Evolutionary conservation across 371 early-diverging fungal genomes (phyloP).

Genomic region (Mucor plumbeus): DNA sequence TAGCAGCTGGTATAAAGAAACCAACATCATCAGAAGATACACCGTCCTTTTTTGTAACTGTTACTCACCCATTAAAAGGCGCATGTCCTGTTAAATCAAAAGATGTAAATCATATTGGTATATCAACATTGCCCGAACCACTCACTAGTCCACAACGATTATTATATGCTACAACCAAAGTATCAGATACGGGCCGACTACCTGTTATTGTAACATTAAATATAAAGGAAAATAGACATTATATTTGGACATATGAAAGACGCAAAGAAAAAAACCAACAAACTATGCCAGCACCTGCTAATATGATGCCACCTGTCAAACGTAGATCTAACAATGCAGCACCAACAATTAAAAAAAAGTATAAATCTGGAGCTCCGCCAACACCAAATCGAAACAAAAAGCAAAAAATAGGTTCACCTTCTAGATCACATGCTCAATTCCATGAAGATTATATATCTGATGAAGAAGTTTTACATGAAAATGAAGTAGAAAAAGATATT

Average conservation of each 20-base stretch:
- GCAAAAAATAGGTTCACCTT: not conserved
- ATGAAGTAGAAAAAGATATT: conserved; percentile 22
- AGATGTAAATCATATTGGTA: conserved; percentile 2
- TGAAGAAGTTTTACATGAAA: not conserved
- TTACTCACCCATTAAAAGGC: conserved; percentile 21
- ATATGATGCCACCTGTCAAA: not conserved
- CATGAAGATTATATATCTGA: conserved; percentile 17
- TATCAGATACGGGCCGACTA: conserved; percentile 6
- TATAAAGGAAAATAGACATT: conserved; percentile 22
- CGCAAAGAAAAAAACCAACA: conserved; percentile 6
- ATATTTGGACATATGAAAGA: conserved; percentile 24
- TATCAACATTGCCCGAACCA: not conserved
- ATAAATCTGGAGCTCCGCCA: not conserved
- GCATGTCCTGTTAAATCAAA: conserved; percentile 22
- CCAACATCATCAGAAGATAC: conserved; percentile 12
- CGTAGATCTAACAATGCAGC: not conserved
- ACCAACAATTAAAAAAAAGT: not conserved
- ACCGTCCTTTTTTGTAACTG: conserved; percentile 22
- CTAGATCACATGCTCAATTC: conserved; percentile 8
- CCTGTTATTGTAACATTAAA: conserved; percentile 27
- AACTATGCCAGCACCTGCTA: not conserved
- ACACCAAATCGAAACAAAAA: conserved; percentile 1
- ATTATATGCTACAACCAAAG: conserved; percentile 18
- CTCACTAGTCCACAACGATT: conserved; percentile 11
- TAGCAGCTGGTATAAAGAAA: not conserved